phyloP scores from a whole-genome alignment of 2,329 filamentous ascomycete genomes.

The Helicocarpus griseus region DNA sequence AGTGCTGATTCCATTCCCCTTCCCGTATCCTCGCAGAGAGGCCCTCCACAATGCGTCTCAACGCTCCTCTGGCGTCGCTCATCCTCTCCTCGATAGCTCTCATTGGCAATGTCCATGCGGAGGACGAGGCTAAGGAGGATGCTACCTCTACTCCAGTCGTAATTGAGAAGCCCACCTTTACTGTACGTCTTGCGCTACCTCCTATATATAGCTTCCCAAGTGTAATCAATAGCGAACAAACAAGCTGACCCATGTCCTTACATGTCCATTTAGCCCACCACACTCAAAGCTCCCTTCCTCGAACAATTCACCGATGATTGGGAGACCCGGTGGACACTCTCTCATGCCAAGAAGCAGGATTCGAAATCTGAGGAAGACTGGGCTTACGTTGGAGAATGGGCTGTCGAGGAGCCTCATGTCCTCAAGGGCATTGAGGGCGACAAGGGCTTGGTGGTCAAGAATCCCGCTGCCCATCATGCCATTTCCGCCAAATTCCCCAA shows the following conservation, averaged over 20 bases:
- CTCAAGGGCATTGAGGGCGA: conserved; percentile 90
- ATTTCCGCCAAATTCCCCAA: conserved; percentile 98
- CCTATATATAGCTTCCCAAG: neutral
- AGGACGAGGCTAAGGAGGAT: conserved; percentile 59
- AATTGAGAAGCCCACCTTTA: conserved; percentile 70
- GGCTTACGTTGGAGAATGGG: conserved; percentile 95
- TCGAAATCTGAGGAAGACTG: conserved; percentile 75
- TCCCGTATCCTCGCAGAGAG: conserved; percentile 14
- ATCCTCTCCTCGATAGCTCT: conserved; percentile 62
- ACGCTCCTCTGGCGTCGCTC: conserved; percentile 63
- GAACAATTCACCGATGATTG: conserved; percentile 98
- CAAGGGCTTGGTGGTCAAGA: conserved; percentile 96
- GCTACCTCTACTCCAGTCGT: conserved; percentile 38
- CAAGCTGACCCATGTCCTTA: conserved; percentile 11
- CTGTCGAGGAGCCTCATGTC: conserved; percentile 85
- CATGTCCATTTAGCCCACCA: conserved; percentile 56
- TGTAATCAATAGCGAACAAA: neutral
- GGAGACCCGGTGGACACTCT: conserved; percentile 87
- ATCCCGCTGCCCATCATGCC: conserved; percentile 93
- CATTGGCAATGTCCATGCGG: conserved; percentile 55
- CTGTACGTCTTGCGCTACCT: conserved; percentile 50
- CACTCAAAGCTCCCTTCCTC: conserved; percentile 84
- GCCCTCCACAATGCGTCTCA: conserved; percentile 65
- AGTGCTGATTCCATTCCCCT: conserved; percentile 5
- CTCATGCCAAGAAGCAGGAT: conserved; percentile 93